Percentiles rank a stretch among this genome's conserved stretches.
Evolutionary conservation across 345 rosid genomes (phyloP).

Genomic region (Salix caprea): DNA sequence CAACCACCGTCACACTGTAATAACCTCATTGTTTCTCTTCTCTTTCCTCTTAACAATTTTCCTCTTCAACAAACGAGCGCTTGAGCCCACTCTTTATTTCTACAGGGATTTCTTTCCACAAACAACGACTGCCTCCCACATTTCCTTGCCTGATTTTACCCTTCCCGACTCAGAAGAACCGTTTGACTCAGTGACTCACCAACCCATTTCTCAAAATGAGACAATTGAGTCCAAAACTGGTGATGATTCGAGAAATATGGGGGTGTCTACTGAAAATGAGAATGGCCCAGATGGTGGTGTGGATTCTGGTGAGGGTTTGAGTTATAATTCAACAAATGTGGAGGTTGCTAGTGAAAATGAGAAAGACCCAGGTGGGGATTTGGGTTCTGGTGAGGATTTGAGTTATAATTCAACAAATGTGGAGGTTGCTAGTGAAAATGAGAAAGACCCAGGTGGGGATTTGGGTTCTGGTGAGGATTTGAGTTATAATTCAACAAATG

Average conservation of each 20-base stretch:
- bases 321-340: not conserved
- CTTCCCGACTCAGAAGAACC: constrained; percentile 4
- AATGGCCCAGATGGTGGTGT: not conserved
- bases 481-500: not conserved
- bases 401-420: not conserved
- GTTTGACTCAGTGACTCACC: not conserved
- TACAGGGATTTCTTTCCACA: constrained; percentile 35
- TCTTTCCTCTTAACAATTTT: constrained; percentile 47
- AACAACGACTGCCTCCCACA: constrained; percentile 12
- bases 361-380: not conserved
- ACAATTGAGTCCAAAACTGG: not conserved
- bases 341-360: not conserved
- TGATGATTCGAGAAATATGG: not conserved
- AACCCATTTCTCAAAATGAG: not conserved
- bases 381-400: not conserved
- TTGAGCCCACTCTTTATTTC: constrained; percentile 44
- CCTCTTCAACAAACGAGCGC: constrained; percentile 45
- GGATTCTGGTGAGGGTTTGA: not conserved
- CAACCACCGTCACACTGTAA: constrained; percentile 28
- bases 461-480: not conserved
- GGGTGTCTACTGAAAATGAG: not conserved
- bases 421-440: not conserved
- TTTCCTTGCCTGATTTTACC: constrained; percentile 16
- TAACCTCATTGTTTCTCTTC: constrained; percentile 33
- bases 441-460: not conserved